phyloP scores from a whole-genome alignment of 805 yeast genomes.

The Metschnikowia corniflorae region DNA sequence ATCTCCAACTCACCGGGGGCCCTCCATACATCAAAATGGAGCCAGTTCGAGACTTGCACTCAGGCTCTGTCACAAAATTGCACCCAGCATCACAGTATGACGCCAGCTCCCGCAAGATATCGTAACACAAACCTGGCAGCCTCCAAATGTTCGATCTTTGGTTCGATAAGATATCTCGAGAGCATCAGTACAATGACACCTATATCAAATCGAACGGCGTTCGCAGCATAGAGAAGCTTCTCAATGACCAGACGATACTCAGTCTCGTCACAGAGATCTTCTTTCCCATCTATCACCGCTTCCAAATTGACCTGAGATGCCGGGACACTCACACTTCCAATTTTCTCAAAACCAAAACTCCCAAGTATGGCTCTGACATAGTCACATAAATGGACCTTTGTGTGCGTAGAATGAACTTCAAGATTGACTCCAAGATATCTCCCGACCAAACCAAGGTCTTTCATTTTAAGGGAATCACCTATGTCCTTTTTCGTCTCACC shows the following conservation, averaged over 20 bases:
- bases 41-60: no score
- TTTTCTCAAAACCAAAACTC: constrained; percentile 1
- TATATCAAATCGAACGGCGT: constrained; percentile 5
- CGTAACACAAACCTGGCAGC: constrained; percentile 1
- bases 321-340: background rate
- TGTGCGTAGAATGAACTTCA: background rate
- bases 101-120: background rate
- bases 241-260: constrained; percentile 3
- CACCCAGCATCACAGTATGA: no score
- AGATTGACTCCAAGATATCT: constrained; percentile 3
- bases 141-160: background rate
- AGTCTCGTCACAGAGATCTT: constrained; percentile 1
- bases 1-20: no score
- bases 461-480: constrained; percentile 1
- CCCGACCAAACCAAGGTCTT: background rate
- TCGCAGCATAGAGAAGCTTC: background rate
- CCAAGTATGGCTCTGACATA: background rate
- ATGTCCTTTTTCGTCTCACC: background rate
- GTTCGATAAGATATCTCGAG: constrained; percentile 1
- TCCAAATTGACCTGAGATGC: constrained; percentile 1
- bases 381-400: background rate
- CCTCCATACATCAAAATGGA: no score
- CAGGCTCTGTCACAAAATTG: no score
- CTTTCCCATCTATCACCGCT: background rate
- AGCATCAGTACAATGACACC: constrained; percentile 1